Evolutionary conservation across 2,329 filamentous ascomycete genomes (phyloP), one percentile per base, ranked within the genome.

Genomic region (Lasiodiplodia gonubiensis): DNA sequence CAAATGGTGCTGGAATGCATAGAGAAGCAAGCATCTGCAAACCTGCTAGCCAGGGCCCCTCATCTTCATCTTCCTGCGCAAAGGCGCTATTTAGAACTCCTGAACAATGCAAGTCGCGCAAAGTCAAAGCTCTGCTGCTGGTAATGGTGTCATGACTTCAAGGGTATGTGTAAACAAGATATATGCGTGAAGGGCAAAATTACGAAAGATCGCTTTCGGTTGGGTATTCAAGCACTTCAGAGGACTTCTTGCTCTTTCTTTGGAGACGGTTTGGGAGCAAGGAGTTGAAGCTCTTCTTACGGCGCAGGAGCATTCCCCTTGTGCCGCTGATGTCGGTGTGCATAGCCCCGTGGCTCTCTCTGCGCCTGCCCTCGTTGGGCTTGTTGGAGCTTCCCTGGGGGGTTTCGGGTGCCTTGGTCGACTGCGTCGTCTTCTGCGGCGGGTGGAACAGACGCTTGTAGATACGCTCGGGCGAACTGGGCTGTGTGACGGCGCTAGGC

Each of bases 371-470:
- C 33, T 61, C 66, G 65, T 48, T 64, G 65, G 27, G 53, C 60
- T 16, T 68, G n/a, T 30, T 68, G 23, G 39, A 27, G 11, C 52
- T 37, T 2, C 48, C 18, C 27, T n/a, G 51, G 16, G 64, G 48
- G 4, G 42, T 23, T 33, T 69, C 61, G 11, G 66, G 59, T 33
- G 33, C 42, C 21, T 37, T 61, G 10, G 55, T 67, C 12, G 35
- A 54, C 57, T 53, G 54, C 4, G 33, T 52, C 12, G 12, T 53
- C 27, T 54, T 53, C 23, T 35, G 69, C 2, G 73, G 69, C 1
- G 74, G 71, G 37, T 82, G 80, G 67, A 82, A 82, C 0, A 82
- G 70, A 4, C 74, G 74, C 71, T 81, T 81, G 68, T 82, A 83
- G 4, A 75, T 74, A 1, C 75, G 68, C 66, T 81, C 80, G 1